These are phyloP conservation scores for Paxillus ammoniavirescens DNA, from an alignment of 768 basidiomycete genomes.

Conservation along the genomic window DNA sequence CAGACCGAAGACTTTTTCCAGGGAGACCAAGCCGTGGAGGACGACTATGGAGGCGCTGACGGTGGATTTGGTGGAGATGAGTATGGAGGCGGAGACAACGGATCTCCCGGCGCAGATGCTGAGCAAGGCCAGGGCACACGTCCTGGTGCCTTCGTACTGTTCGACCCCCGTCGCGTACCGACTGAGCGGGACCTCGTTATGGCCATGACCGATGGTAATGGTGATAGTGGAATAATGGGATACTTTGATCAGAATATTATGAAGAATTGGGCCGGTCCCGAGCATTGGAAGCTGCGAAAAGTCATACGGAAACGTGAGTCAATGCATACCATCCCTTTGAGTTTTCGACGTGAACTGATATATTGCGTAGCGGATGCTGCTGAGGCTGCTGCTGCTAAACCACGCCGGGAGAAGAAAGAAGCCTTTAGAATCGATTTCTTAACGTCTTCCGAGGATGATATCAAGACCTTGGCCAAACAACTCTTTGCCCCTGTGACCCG, in stretches of 20 bases:
- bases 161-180: conserved; percentile 79
- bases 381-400: conserved; percentile 51
- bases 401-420: conserved; percentile 72
- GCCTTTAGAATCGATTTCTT: conserved; percentile 82
- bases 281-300: conserved; percentile 95
- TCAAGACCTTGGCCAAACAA: conserved; percentile 63
- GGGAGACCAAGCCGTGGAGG: conserved; percentile 55
- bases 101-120: conserved; percentile 43
- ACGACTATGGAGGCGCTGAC: conserved; percentile 42
- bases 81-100: conserved; percentile 37
- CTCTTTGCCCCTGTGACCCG: conserved; percentile 78
- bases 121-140: conserved; percentile 38
- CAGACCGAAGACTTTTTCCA: conserved; percentile 67
- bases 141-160: conserved; percentile 62
- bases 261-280: conserved; percentile 98
- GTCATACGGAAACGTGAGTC: conserved; percentile 73
- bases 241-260: conserved; percentile 86
- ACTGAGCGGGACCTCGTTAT: conserved; percentile 81
- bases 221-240: conserved; percentile 61
- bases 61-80: conserved; percentile 43
- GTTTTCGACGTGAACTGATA: conserved; percentile 1
- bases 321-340: not conserved
- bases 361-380: conserved; percentile 43
- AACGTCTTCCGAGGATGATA: conserved; percentile 53
- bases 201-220: conserved; percentile 76